Conservation (phyloP, 225 moss, liverwort and hornwort genomes). For the Bryum argenteum region DNA sequence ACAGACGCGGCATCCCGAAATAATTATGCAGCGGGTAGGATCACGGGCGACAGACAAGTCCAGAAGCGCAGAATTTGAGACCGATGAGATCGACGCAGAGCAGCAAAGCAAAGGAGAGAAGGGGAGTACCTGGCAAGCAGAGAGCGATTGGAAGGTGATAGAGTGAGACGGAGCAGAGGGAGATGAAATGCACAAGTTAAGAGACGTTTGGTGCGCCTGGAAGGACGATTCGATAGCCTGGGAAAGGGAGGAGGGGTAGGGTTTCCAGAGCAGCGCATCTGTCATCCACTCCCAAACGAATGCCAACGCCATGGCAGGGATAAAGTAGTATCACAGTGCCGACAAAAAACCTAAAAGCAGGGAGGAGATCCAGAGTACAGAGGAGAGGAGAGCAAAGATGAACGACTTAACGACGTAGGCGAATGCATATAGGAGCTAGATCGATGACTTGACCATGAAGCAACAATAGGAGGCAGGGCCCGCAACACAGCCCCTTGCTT, state of each 20-base stretch:
- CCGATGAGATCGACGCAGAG: background rate
- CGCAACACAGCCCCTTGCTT: no score
- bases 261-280: constrained; percentile 51
- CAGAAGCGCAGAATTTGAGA: background rate
- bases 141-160: constrained; percentile 38
- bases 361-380: background rate
- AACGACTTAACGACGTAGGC: background rate
- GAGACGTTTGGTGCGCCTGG: constrained; percentile 33
- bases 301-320: constrained; percentile 17
- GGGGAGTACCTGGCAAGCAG: constrained; percentile 49
- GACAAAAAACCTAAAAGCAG: background rate
- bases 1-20: background rate
- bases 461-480: no score
- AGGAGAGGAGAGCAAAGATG: background rate
- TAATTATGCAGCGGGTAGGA: background rate
- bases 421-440: no score
- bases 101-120: background rate
- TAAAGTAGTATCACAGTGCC: no score
- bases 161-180: constrained; percentile 42
- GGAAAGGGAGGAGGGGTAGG: constrained; percentile 37
- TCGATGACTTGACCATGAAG: no score
- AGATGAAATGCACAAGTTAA: constrained; percentile 40
- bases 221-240: constrained; percentile 46
- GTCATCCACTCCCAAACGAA: constrained; percentile 62
- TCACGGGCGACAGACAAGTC: background rate